phyloP scores from a whole-genome alignment of 257 asterid species.

The Solanum clarkiae region DNA sequence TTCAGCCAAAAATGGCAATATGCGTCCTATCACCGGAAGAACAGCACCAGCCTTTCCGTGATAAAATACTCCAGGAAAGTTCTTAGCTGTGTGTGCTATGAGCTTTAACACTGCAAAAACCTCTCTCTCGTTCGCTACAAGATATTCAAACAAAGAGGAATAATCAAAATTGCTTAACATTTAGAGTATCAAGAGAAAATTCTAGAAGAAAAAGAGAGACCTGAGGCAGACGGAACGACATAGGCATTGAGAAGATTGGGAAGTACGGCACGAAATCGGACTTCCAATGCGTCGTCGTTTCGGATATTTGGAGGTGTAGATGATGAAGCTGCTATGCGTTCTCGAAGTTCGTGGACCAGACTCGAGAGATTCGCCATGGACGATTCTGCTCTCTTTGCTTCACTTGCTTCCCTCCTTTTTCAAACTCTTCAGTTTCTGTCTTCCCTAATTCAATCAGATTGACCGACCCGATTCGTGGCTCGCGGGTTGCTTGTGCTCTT shows the following conservation, averaged over 20 bases:
- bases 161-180: background rate
- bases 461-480: background rate
- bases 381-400: background rate
- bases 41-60: conserved; percentile 72
- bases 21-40: conserved; percentile 64
- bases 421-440: background rate
- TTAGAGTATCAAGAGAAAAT: background rate
- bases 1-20: conserved; percentile 57
- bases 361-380: conserved; percentile 67
- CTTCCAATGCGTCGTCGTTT: conserved; percentile 66
- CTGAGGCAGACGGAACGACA: conserved; percentile 59
- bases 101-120: conserved; percentile 67
- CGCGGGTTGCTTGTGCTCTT: background rate
- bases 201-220: conserved; percentile 9
- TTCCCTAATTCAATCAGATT: background rate
- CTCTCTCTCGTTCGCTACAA: conserved; percentile 65
- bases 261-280: conserved; percentile 79
- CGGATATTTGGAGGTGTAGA: conserved; percentile 48
- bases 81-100: conserved; percentile 60
- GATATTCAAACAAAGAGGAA: background rate
- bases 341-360: conserved; percentile 79
- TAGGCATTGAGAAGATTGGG: conserved; percentile 64
- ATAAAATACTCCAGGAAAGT: conserved; percentile 66
- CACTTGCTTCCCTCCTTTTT: background rate
- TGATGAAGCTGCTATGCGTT: conserved; percentile 70